Evolutionary conservation across 2,329 filamentous ascomycete species (phyloP), one percentile per base, ranked within the genome.

Genomic region (Paradendryphiella salina): DNA sequence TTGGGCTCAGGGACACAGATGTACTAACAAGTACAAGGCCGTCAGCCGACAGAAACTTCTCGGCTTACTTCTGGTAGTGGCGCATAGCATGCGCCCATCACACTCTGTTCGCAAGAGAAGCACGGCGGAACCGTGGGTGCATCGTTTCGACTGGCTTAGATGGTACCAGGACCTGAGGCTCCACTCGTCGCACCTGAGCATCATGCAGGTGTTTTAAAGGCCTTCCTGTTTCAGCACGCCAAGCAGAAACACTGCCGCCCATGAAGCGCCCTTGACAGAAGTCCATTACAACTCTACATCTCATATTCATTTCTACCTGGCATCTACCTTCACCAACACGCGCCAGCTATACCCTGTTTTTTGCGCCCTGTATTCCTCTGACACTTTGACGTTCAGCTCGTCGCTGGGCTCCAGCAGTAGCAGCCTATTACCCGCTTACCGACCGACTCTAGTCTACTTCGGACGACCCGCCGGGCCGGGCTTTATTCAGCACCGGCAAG

Each of bases 201-300:
- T 59, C 59, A 60, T 51, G 43, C 44, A 43, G 40, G 53, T 39
- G 50, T 52, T 50, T 56, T 56, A 52, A 40, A 43, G 38, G 52
- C 56, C 61, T 63, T 56, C 59, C 56, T 54, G 63, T 65, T 65
- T 64, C 61, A 64, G 39, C 42, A 28, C 35, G 59, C 59, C 59
- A 58, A 61, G 61, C 29, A 50, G 54, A 56, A 60, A 60, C 57
- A 49, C 54, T 39, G 52, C 57, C 46, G 26, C 18, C 32, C 33
- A 23, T 26, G 17, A 29, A 37, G 28, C 34, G 17, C 18, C 6
- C 7, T 37, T 8, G 8, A 20, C 8, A 18, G 20, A 17, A 37
- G 14, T 23, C 7, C 20, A 29, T 14, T 14, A 10, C 21, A 26
- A 23, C 20, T 18, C 34, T 23, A 23, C 31, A 9, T 35, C 8